A percentile compares a stretch with the other conserved stretches of the same genome.
Evolutionary conservation across 1,284 basidiomycete species (phyloP).

Genomic region (Malassezia obtusa): DNA sequence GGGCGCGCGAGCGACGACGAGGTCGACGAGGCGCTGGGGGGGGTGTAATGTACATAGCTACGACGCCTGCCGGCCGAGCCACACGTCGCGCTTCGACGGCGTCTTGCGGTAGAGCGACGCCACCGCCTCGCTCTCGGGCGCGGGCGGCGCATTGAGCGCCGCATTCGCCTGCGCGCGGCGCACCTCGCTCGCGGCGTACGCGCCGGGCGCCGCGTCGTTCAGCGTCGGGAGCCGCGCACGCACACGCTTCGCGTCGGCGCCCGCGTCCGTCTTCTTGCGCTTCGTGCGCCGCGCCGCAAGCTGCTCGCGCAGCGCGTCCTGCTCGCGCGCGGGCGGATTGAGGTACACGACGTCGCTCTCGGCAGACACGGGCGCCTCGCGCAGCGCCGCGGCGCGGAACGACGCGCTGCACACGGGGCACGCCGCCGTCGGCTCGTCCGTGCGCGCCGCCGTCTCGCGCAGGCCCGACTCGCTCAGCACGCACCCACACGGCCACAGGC

Average conservation of each 20-base stretch:
- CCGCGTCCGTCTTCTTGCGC: neutral
- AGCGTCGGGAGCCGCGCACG: neutral
- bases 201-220: constrained; percentile 3
- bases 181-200: constrained; percentile 6
- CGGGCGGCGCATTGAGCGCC: neutral
- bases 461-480: constrained; percentile 36
- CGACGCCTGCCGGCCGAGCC: neutral
- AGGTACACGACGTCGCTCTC: constrained; percentile 25
- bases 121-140: neutral
- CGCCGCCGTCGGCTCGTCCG: neutral
- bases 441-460: constrained; percentile 9
- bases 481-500: constrained; percentile 33
- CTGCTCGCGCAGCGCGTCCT: constrained; percentile 21
- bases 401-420: constrained; percentile 30
- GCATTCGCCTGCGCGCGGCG: constrained; percentile 3
- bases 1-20: constrained; percentile 5
- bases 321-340: constrained; percentile 22
- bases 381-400: constrained; percentile 22
- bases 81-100: constrained; percentile 1
- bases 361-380: constrained; percentile 16
- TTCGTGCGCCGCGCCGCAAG: constrained; percentile 16
- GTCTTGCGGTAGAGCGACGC: constrained; percentile 3
- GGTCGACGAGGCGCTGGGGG: constrained; percentile 3
- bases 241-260: neutral
- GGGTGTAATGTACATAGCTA: constrained; percentile 6